A percentile compares a stretch with the other conserved stretches of the same genome.
Evolutionary conservation across 768 basidiomycete genomes (phyloP).

Genomic region (Tricholoma matsutake): DNA sequence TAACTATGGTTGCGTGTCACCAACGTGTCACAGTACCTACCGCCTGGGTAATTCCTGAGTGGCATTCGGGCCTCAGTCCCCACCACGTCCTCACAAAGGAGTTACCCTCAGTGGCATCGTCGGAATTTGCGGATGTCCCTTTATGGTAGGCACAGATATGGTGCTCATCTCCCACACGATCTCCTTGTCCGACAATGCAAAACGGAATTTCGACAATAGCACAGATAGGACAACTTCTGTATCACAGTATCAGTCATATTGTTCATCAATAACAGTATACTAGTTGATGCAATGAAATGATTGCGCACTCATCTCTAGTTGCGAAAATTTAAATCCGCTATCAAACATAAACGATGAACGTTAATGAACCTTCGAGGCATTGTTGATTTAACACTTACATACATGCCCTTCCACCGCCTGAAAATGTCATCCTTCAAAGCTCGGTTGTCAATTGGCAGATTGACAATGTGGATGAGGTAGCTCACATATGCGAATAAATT

Average conservation of each 20-base stretch:
- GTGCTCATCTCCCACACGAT: constrained; percentile 29
- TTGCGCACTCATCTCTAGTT: constrained; percentile 48
- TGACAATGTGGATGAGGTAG: background rate
- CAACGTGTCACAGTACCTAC: no score
- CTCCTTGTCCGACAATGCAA: constrained; percentile 20
- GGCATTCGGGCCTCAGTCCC: no score
- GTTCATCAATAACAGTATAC: background rate
- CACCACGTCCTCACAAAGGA: background rate
- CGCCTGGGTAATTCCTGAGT: no score
- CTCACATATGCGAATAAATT: constrained; percentile 40
- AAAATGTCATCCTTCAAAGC: constrained; percentile 38
- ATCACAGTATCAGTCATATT: background rate
- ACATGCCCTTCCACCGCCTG: constrained; percentile 42
- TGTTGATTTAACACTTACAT: constrained; percentile 31
- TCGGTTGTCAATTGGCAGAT: background rate
- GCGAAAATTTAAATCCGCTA: constrained; percentile 53
- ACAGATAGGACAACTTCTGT: constrained; percentile 27
- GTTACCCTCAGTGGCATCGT: background rate
- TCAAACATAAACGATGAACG: background rate
- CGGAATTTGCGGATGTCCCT: constrained; percentile 1
- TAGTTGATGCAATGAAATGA: background rate
- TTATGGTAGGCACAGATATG: constrained; percentile 21
- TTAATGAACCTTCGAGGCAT: no score
- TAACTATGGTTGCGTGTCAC: no score
- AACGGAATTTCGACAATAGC: constrained; percentile 26